These are phyloP conservation scores for Entomortierella chlamydospora DNA, from an alignment of 192 early-diverging fungal species.

Conservation along the genomic window DNA sequence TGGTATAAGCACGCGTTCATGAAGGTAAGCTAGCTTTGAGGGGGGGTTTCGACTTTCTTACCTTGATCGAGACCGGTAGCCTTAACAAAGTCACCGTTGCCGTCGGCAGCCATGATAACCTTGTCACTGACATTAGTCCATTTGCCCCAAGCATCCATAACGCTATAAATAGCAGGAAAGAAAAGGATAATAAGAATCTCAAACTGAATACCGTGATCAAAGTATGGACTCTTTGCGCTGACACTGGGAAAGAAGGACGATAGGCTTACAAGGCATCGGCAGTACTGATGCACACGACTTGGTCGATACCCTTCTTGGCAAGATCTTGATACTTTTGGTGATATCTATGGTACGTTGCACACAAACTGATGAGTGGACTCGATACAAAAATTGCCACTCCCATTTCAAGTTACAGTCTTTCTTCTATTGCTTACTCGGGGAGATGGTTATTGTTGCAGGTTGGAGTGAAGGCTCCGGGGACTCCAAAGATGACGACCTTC, in stretches of 20 bases:
- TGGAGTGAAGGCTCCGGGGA: constrained; percentile 75
- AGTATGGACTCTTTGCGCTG: too few species aligned
- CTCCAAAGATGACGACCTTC: constrained; percentile 74
- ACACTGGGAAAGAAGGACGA: too few species aligned
- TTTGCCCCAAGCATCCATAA: constrained; percentile 69
- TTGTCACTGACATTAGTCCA: constrained; percentile 59
- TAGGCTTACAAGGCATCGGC: constrained; percentile 61
- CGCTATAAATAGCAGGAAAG: constrained; percentile 17
- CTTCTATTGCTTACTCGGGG: constrained; percentile 55
- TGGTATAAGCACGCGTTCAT: background rate
- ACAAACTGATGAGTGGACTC: background rate
- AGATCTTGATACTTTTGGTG: constrained; percentile 65
- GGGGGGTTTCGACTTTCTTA: background rate
- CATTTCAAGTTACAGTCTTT: background rate
- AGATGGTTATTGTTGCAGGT: constrained; percentile 66
- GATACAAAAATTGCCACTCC: background rate
- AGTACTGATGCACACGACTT: constrained; percentile 75
- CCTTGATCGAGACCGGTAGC: constrained; percentile 73
- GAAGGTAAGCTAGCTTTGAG: background rate
- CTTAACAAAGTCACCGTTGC: constrained; percentile 72
- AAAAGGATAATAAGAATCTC: constrained; percentile 1
- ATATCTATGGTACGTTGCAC: constrained; percentile 54
- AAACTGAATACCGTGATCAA: background rate
- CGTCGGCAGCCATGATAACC: constrained; percentile 81
- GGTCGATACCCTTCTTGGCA: constrained; percentile 75